Evolutionary conservation across 2,329 filamentous ascomycete genomes (phyloP), one percentile per base, ranked within the genome.

Genomic region (Sordariomycetes sp.): DNA sequence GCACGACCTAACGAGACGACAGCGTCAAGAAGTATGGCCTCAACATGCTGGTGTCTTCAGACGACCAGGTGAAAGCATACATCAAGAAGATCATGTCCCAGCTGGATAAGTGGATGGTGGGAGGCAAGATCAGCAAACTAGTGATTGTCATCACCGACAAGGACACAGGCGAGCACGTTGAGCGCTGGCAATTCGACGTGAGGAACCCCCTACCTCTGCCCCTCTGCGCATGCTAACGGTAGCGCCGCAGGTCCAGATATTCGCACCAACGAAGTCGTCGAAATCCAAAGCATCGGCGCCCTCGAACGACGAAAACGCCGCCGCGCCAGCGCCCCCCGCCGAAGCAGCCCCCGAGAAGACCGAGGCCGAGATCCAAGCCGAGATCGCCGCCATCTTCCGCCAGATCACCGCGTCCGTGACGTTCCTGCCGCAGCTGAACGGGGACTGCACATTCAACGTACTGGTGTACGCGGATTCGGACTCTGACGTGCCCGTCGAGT

Each of bases 21-120:
- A 62, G 55, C 26, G 88, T 98, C 52, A 98, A 98, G 67, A 98
- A 98, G 66, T 98, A 98, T 81, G 92, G 92, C 49, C 75, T 98
- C 50, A 96, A 94, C 51, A 94, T 95, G 87, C 83, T 94, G 49
- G 88, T 96, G 33, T 93, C 90, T 21, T 78, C 87, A 43, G 92
- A 98, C 57, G 92, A 96, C 66, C 90, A 98, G 64, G 92, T 98
- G 55, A 94, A 94, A 62, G 86, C 88, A 21, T 98, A 98, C 64
- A 94, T 98, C 69, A 95, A 94, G 62, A 94, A 93, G 64, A 96
- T 98, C 65, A 98, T 95, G 88, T 81, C 80, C 19, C 92, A 98
- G 61, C 76, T 98, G 38, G 90, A 93, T 65, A 86, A 86, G 56
- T 98, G 92, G 92, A 96, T 96, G 87, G 72, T 87, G 34, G 85